Conservation (phyloP, 179 eudicot genomes). For the Heliamphora pulchella region DNA sequence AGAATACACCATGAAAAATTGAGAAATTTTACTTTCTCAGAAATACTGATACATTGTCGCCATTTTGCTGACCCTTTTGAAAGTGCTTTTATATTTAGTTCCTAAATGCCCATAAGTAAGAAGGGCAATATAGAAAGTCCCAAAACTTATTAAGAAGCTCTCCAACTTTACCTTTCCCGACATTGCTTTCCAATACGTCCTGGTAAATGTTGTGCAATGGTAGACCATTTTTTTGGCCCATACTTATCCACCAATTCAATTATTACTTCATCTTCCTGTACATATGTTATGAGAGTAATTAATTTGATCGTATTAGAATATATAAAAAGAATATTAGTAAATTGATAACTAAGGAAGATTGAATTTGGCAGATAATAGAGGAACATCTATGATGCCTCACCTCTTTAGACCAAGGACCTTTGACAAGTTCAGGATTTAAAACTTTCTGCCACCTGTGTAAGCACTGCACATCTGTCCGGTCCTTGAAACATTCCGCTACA, state of each 20-base stretch:
- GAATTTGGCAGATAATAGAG: background rate
- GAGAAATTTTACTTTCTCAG: background rate
- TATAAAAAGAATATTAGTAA: background rate
- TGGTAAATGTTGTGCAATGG: constrained; percentile 88
- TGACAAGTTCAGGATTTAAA: constrained; percentile 88
- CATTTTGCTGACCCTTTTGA: background rate
- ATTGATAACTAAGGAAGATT: background rate
- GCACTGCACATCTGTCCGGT: constrained; percentile 96
- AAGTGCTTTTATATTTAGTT: background rate
- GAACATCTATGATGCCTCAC: constrained; percentile 26
- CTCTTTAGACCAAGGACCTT: constrained; percentile 99
- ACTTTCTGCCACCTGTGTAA: constrained; percentile 98
- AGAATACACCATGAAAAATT: background rate
- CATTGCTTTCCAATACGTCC: constrained; percentile 99
- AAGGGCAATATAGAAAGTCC: background rate
- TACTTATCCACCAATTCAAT: constrained; percentile 63
- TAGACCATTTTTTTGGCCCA: constrained; percentile 98
- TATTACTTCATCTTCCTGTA: constrained; percentile 81
- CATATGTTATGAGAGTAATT: constrained; percentile 6
- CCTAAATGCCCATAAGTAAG: background rate
- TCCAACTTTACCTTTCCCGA: constrained; percentile 68
- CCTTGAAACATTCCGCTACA: constrained; percentile 93
- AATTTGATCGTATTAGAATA: background rate
- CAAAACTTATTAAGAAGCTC: background rate
- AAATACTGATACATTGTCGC: background rate